Conservation (phyloP, 2,329 filamentous ascomycete genomes). For the Curvularia lunata region DNA sequence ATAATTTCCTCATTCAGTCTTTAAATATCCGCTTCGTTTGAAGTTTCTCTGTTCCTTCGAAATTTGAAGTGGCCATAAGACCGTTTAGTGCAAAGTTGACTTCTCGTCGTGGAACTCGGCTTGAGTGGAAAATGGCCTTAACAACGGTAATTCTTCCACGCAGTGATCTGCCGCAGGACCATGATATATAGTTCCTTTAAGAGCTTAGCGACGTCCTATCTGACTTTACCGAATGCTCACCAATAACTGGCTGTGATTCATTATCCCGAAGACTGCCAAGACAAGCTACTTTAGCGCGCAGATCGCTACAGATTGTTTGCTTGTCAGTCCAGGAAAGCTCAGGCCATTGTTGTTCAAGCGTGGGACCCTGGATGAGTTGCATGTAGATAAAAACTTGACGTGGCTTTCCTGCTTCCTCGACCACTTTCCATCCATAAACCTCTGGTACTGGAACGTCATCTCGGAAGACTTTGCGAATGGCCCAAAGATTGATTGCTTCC, state of each 20-base stretch:
- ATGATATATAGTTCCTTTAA: background rate
- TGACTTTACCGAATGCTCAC: background rate
- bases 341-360: background rate
- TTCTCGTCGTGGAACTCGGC: background rate
- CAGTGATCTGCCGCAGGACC: background rate
- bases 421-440: background rate
- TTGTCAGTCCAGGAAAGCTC: background rate
- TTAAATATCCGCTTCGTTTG: background rate
- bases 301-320: no score
- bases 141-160: background rate
- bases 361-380: background rate
- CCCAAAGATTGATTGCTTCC: background rate
- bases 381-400: background rate
- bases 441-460: background rate
- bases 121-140: background rate
- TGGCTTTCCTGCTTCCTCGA: background rate
- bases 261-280: background rate
- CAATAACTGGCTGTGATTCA: background rate
- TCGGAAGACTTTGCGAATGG: background rate
- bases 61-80: no score
- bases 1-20: background rate
- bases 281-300: background rate
- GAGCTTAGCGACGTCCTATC: background rate
- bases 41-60: no score
- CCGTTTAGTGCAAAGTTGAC: no score